Base-by-base conservation (phyloP, 148 eudicot genomes). In the Pharnaceum exiguum region DNA sequence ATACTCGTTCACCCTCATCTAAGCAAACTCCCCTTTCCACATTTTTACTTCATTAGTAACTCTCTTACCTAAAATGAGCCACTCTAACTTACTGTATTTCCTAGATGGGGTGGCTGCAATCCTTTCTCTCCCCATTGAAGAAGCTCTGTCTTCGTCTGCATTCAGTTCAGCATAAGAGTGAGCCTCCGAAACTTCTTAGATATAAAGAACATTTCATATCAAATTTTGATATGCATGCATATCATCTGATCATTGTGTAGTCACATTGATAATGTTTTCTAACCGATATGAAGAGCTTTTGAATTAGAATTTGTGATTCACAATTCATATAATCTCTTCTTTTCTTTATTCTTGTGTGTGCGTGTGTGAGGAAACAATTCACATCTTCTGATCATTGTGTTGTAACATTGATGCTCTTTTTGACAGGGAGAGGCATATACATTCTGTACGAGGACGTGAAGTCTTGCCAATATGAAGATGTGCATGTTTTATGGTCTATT, bases 91-190 rank as follows among this genome's bases (percentile, higher is more conserved):
- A n/a, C 39, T 21, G 53, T 60, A 60, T 66, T 63, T 76, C 66
- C 67, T 59, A 60, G 38, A 90, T 90, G 97, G 95, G 97, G 73
- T 90, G 97, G 95, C 76, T 90, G 21, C 95, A 84, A 42, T 79
- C 89, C 81, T 83, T 90, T 79, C 35, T 84, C 82, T 82, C 89
- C 73, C 97, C 97, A 39, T 54, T 87, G 61, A 90, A 82, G 82
- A 87, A 84, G 78, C 66, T 87, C 25, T 84, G 91, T 87, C 40
- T 87, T 64, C 89, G 91, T 18, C 59, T 84, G 1, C 77, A 82
- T 46, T 78, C 96, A 0, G 48, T 86, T 66, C 86, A 68, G 33
- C 75, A 75, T 53, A 84, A 84, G 74, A 76, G 97, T 86, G 81
- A 8, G 95, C 65, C 42, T 12, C 4, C 5, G 9, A 1, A 4